A percentile compares a stretch with the other conserved stretches of the same genome.
Evolutionary conservation across 768 basidiomycete genomes (phyloP).

Genomic region (Trametes maxima): DNA sequence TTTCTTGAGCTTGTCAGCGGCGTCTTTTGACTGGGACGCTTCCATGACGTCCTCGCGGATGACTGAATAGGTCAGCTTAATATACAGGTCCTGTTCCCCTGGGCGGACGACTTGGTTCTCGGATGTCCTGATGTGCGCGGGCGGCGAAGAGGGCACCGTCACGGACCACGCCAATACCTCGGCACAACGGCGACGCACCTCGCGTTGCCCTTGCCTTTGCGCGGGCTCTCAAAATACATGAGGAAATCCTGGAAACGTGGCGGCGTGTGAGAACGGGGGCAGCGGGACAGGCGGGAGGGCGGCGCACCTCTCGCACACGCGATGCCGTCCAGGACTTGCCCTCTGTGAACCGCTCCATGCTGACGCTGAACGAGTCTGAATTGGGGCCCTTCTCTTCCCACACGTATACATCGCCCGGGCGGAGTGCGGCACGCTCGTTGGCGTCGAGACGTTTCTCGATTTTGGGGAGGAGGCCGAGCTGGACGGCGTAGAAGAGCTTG

Average conservation of each 20-base stretch:
- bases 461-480: conserved; percentile 64
- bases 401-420: conserved; percentile 53
- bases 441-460: conserved; percentile 78
- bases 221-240: conserved; percentile 70
- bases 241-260: conserved; percentile 64
- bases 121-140: conserved; percentile 32
- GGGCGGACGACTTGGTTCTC: conserved; percentile 45
- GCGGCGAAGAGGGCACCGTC: conserved; percentile 2
- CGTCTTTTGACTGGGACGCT: conserved; percentile 51
- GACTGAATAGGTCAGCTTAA: conserved; percentile 86
- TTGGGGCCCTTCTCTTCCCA: conserved; percentile 80
- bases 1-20: conserved; percentile 29
- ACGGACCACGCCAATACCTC: conserved; percentile 20
- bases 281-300: background rate
- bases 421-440: conserved; percentile 59
- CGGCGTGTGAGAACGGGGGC: conserved; percentile 6
- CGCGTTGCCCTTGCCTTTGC: conserved; percentile 30
- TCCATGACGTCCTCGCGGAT: conserved; percentile 39
- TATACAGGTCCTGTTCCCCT: conserved; percentile 45
- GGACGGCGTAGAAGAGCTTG: conserved; percentile 76
- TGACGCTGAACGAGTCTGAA: conserved; percentile 73
- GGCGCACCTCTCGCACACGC: conserved; percentile 64
- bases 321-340: conserved; percentile 83
- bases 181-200: conserved; percentile 27
- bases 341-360: conserved; percentile 86